Conservation (phyloP, 495 filamentous ascomycete species). For the Collariella sp. region DNA sequence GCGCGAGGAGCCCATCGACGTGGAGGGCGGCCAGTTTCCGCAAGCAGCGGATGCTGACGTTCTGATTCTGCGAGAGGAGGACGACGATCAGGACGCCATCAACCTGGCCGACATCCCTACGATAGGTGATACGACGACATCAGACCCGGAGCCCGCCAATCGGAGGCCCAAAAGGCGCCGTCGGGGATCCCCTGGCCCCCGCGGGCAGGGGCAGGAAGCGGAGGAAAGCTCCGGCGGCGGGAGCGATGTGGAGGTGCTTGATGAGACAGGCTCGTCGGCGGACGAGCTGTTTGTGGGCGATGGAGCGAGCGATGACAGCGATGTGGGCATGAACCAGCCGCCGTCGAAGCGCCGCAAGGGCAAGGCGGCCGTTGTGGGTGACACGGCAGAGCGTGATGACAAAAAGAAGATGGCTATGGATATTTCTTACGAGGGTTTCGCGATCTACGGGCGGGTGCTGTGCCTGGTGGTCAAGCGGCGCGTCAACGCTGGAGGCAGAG, state of each 20-base stretch:
- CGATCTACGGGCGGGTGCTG: slow-evolving; percentile 83
- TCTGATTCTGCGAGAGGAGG: slow-evolving; percentile 30
- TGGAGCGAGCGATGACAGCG: slow-evolving; percentile 15
- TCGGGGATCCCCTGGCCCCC: not conserved
- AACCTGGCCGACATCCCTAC: slow-evolving; percentile 40
- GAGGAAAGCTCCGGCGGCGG: slow-evolving; percentile 24
- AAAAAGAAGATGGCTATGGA: slow-evolving; percentile 81
- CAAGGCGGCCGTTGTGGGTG: slow-evolving; percentile 18
- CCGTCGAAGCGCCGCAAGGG: slow-evolving; percentile 43
- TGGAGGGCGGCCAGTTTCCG: slow-evolving; percentile 32
- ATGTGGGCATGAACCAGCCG: slow-evolving; percentile 17
- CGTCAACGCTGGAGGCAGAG: slow-evolving; percentile 24
- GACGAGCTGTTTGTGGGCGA: slow-evolving; percentile 31
- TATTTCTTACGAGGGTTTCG: slow-evolving; percentile 89
- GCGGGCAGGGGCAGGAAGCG: slow-evolving; percentile 14
- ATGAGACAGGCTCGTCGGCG: slow-evolving; percentile 16
- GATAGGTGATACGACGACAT: slow-evolving; percentile 27
- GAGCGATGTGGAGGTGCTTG: slow-evolving; percentile 11
- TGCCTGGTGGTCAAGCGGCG: slow-evolving; percentile 75
- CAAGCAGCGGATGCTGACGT: slow-evolving; percentile 36
- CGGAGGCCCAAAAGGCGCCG: slow-evolving; percentile 24
- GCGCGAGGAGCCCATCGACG: slow-evolving; percentile 42
- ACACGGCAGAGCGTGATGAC: slow-evolving; percentile 50
- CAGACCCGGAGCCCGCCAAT: slow-evolving; percentile 23
- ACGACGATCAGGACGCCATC: slow-evolving; percentile 30